phyloP scores from a whole-genome alignment of 331 rosid genomes.

The Acacia pycnantha region DNA sequence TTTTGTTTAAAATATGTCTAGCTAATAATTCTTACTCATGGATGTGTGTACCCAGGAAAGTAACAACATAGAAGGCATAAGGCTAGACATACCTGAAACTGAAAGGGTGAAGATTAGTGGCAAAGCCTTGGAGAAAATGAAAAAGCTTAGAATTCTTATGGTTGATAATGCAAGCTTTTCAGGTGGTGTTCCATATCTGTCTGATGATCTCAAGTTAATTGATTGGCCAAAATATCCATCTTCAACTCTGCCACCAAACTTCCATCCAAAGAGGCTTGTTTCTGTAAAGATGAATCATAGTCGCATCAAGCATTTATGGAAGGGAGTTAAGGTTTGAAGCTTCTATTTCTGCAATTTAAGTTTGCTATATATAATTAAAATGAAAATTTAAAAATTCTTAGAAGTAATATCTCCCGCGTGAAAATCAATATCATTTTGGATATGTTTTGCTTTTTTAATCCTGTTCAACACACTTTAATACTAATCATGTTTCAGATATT shows the following conservation, averaged over 20 bases:
- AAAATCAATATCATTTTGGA: too few relatives aligned
- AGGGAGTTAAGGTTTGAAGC: constrained; percentile 10
- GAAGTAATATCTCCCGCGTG: too few relatives aligned
- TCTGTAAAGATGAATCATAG: not conserved
- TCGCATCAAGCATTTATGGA: constrained; percentile 2
- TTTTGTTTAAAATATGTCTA: too few relatives aligned
- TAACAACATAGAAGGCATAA: constrained; percentile 23
- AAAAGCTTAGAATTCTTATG: constrained; percentile 15
- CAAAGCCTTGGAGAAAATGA: constrained; percentile 6
- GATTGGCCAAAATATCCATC: constrained; percentile 10
- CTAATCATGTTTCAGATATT: constrained; percentile 1
- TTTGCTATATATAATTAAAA: too few relatives aligned
- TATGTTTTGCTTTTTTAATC: too few relatives aligned
- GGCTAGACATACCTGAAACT: not conserved
- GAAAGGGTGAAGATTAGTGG: not conserved
- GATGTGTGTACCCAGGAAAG: not conserved
- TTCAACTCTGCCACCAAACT: constrained; percentile 18
- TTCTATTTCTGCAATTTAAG: too few relatives aligned
- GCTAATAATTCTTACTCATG: not conserved
- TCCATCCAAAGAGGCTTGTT: constrained; percentile 16
- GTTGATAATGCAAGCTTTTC: not conserved
- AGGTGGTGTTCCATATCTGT: not conserved
- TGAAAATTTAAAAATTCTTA: too few relatives aligned
- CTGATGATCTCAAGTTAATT: constrained; percentile 19
- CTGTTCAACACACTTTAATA: too few relatives aligned